Conservation (phyloP, 2,329 filamentous ascomycete genomes). For the Truncatella angustata region DNA sequence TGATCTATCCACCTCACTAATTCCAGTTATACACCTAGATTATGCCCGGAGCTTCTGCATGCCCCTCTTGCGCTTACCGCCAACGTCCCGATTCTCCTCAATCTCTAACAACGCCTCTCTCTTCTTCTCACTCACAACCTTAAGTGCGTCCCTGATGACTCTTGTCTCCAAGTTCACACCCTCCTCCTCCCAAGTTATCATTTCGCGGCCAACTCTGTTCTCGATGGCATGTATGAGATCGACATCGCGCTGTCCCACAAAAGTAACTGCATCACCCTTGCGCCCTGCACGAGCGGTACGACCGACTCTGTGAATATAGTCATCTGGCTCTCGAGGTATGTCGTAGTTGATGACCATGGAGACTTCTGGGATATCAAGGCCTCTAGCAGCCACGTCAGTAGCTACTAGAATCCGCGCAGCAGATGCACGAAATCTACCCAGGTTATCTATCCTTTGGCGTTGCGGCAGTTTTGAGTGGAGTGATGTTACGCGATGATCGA, state of each 20-base stretch:
- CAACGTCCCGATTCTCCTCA: conserved; percentile 87
- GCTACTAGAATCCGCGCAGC: conserved; percentile 89
- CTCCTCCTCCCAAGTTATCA: conserved; percentile 85
- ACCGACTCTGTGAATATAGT: conserved; percentile 96
- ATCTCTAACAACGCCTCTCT: conserved; percentile 86
- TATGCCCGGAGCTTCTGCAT: conserved; percentile 53
- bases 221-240: conserved; percentile 90
- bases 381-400: conserved; percentile 90
- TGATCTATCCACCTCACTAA: no score
- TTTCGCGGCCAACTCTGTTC: conserved; percentile 71
- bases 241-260: conserved; percentile 92
- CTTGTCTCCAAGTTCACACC: conserved; percentile 92
- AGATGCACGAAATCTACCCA: conserved; percentile 85
- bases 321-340: conserved; percentile 90
- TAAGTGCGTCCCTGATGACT: conserved; percentile 80
- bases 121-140: conserved; percentile 93
- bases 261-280: conserved; percentile 76
- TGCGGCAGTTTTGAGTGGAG: conserved; percentile 87
- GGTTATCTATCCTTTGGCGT: conserved; percentile 78
- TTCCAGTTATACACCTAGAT: no score
- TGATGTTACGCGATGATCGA: conserved; percentile 87
- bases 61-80: conserved; percentile 72
- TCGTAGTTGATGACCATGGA: conserved; percentile 93
- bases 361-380: conserved; percentile 93
- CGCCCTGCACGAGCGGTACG: conserved; percentile 91